Percentiles rank a stretch among this genome's conserved stretches.
Conservation (phyloP, 305 asterid species). For the Plantago lanceolata region DNA sequence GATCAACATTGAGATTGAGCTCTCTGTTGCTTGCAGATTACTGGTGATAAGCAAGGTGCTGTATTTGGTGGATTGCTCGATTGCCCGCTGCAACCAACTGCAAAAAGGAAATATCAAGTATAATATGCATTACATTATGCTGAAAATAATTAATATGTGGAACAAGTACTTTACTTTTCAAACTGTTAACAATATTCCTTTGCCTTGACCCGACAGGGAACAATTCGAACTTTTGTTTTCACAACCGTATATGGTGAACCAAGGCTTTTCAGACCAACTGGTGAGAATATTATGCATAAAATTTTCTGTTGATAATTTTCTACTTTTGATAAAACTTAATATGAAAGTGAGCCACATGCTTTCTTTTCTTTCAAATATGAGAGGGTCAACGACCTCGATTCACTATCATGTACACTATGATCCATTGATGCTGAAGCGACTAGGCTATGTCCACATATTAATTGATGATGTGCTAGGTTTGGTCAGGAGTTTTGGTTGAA, state of each 20-base stretch:
- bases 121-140: slow-evolving; percentile 17
- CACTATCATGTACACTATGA: too few relatives aligned
- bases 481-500: too few relatives aligned
- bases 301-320: slow-evolving; percentile 3
- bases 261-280: slow-evolving; percentile 89
- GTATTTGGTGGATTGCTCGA: slow-evolving; percentile 92
- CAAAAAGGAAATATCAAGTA: slow-evolving; percentile 90
- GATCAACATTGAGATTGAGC: neutral
- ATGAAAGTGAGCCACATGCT: neutral
- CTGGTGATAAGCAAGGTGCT: slow-evolving; percentile 93
- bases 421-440: too few relatives aligned
- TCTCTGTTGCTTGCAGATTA: slow-evolving; percentile 46
- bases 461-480: too few relatives aligned
- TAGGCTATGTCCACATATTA: too few relatives aligned
- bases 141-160: slow-evolving; percentile 6
- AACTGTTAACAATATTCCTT: slow-evolving; percentile 21
- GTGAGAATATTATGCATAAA: slow-evolving; percentile 37
- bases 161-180: slow-evolving; percentile 7
- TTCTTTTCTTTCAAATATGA: neutral
- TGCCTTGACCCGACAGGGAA: slow-evolving; percentile 51
- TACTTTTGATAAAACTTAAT: neutral
- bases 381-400: too few relatives aligned
- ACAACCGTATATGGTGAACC: slow-evolving; percentile 93
- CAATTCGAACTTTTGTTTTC: slow-evolving; percentile 82
- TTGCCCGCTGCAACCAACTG: slow-evolving; percentile 80